Evolutionary conservation across 1,139 yeast genomes (phyloP).

Genomic region (Hyphopichia fennica): DNA sequence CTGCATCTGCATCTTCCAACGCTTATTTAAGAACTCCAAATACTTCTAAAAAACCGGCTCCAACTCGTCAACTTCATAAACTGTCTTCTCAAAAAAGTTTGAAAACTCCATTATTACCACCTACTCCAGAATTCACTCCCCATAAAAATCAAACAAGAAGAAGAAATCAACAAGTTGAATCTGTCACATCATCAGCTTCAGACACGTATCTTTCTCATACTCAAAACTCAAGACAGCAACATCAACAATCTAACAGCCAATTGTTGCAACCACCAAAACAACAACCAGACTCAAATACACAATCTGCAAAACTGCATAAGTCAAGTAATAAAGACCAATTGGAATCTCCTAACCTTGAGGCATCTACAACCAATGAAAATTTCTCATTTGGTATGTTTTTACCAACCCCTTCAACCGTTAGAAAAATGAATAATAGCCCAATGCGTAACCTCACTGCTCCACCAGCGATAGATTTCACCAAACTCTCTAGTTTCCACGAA

Average conservation of each 20-base stretch:
- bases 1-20: not conserved
- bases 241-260: no score
- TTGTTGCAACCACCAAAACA: constrained; percentile 3
- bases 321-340: not conserved
- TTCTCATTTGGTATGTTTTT: constrained; percentile 30
- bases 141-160: constrained; percentile 25
- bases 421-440: constrained; percentile 15
- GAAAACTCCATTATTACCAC: constrained; percentile 16
- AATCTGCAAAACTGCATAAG: not conserved
- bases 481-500: constrained; percentile 19
- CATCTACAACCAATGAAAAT: constrained; percentile 5
- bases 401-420: constrained; percentile 43
- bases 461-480: constrained; percentile 17
- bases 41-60: not conserved
- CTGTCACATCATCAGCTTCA: not conserved
- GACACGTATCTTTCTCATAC: not conserved
- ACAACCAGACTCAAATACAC: no score
- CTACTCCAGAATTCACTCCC: constrained; percentile 40
- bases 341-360: not conserved
- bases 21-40: constrained; percentile 2
- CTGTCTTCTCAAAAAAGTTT: not conserved
- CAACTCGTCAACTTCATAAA: constrained; percentile 3
- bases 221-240: not conserved
- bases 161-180: constrained; percentile 10
- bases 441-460: constrained; percentile 13